Base-by-base conservation (phyloP, 2,329 filamentous ascomycete genomes). In the Calonectria montana region DNA sequence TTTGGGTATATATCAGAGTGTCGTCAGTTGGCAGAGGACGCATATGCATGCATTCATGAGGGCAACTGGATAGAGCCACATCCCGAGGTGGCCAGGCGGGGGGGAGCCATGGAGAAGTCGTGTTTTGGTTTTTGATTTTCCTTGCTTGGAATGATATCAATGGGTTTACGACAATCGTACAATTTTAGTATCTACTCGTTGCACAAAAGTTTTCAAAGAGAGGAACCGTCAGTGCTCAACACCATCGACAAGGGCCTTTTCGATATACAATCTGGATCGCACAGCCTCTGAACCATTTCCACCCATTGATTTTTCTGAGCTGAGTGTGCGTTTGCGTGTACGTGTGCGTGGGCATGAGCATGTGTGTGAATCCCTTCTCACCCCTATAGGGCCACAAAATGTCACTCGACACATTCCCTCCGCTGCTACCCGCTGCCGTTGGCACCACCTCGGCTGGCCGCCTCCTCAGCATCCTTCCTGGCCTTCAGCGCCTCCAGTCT, bases 401-500 rank as follows among this genome's bases (percentile, higher is more conserved):
- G 48, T 4, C 48, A 53, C 48, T 18, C 25, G 21, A 27, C 23
- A 5, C 12, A 3, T 25, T 25, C 18, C 41, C 31, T 10, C 29
- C 43, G 13, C 31, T 12, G 10, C 57, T 47, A 47, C 5, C n/a
- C 18, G n/a, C 43, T 21, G 41, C 41, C 16, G 18, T 23, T 10
- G n/a, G 27, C n/a, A 25, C 48, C 39, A 39, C 25, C 9, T 21
- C 47, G 61, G 65, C 69, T 50, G 29, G 39, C 53, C 31, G 71
- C 74, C 63, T 72, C 59, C 48, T 72, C 71, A 27, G 55, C 71
- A 3, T 70, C 73, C 53, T 73, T 75, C 45, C 73, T 73, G 3
- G 73, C 76, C 74, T 66, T 79, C 77, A 94, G 81, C 35, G 84
- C 86, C 61, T 88, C 90, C 74, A 93, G 80, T 16, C 93, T 85